phyloP scores from a whole-genome alignment of 805 yeast species.

The Blastobotrys terrestris region DNA sequence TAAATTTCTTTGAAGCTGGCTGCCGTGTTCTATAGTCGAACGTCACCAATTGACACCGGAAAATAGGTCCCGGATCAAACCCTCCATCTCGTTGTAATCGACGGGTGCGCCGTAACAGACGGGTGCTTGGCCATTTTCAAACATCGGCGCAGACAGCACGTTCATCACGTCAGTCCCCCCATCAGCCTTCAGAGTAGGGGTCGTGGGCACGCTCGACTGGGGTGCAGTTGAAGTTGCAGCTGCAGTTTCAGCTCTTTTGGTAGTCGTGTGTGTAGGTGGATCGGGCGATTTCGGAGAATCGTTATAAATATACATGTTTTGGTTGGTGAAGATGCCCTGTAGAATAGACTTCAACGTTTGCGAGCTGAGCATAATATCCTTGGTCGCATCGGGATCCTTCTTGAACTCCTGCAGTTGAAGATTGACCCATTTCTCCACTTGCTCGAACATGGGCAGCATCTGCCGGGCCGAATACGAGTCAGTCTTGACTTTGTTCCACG shows the following conservation, averaged over 20 bases:
- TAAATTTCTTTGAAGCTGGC: too few species aligned
- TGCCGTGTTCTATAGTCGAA: too few species aligned
- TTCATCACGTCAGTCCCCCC: neutral
- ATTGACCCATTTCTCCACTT: slow-evolving; percentile 1
- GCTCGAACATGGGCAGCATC: slow-evolving; percentile 36
- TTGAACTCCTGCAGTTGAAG: neutral
- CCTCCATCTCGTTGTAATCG: neutral
- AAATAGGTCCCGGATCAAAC: neutral
- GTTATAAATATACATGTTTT: too few species aligned
- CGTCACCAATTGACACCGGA: neutral
- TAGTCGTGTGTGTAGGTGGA: too few species aligned
- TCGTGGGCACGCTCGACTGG: too few species aligned
- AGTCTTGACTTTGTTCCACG: slow-evolving; percentile 27
- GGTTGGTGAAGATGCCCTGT: neutral
- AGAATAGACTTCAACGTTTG: neutral
- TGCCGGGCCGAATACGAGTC: slow-evolving; percentile 37
- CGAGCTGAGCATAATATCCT: neutral
- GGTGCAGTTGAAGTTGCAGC: too few species aligned
- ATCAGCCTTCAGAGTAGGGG: too few species aligned
- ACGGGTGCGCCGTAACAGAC: neutral
- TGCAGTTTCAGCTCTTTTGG: too few species aligned
- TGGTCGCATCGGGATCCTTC: neutral
- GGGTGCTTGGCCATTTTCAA: neutral
- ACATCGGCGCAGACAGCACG: neutral
- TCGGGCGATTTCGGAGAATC: too few species aligned